Conservation (phyloP, 1,139 yeast species). For the Lipomyces yarrowii region DNA sequence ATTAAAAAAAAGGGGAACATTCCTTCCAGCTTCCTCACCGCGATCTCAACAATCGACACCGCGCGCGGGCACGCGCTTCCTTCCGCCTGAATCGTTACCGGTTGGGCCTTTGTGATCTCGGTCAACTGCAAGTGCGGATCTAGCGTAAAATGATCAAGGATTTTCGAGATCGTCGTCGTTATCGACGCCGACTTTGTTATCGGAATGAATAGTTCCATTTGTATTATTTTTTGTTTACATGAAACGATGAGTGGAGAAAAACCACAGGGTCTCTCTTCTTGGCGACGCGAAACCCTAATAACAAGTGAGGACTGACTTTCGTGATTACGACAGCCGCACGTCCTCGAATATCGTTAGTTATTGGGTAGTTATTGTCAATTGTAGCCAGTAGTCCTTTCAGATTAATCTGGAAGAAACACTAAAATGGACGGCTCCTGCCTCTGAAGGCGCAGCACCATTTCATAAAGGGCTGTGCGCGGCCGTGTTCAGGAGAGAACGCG, state of each 20-base stretch:
- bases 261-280: too few species aligned
- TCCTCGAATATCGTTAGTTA: too few species aligned
- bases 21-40: slow-evolving; percentile 1
- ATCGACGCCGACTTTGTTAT: background rate
- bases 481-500: too few species aligned
- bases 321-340: too few species aligned
- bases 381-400: too few species aligned
- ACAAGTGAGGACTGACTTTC: too few species aligned
- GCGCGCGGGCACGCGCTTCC: background rate
- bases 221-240: background rate
- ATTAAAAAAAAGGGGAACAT: slow-evolving; percentile 3
- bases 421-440: too few species aligned
- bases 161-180: background rate
- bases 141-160: background rate
- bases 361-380: too few species aligned
- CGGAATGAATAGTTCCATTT: slow-evolving; percentile 1
- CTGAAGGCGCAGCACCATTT: too few species aligned
- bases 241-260: background rate
- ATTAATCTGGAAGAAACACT: too few species aligned
- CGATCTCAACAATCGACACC: slow-evolving; percentile 8
- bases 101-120: background rate
- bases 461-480: too few species aligned
- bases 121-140: background rate
- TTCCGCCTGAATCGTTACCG: background rate
- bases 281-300: too few species aligned